These are phyloP conservation scores for Fusarium sp. DNA, from an alignment of 2,329 filamentous ascomycete genomes.

Conservation along the genomic window DNA sequence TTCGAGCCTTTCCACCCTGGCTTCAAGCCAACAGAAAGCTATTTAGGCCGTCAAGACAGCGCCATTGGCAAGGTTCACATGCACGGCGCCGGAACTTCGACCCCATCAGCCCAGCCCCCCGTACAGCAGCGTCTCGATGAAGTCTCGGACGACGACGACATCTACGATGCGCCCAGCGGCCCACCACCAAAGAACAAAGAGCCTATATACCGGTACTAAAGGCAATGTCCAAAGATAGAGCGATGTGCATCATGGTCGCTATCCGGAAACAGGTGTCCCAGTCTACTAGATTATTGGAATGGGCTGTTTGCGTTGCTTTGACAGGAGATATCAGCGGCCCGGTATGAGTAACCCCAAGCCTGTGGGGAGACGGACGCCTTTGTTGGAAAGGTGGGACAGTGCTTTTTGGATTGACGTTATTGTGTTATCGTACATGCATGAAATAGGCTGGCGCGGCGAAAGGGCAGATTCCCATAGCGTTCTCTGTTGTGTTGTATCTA, in stretches of 20 bases:
- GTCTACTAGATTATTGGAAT: background rate
- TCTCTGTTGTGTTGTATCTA: conserved; percentile 37
- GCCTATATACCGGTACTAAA: conserved; percentile 54
- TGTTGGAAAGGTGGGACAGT: conserved; percentile 28
- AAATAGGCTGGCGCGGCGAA: conserved; percentile 45
- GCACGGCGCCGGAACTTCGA: conserved; percentile 55
- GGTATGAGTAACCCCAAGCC: background rate
- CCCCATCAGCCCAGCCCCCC: conserved; percentile 29
- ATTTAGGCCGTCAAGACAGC: conserved; percentile 56
- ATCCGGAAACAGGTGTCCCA: background rate
- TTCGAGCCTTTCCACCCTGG: conserved; percentile 58
- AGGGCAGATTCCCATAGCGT: conserved; percentile 46
- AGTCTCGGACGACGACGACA: conserved; percentile 55
- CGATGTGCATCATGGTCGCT: background rate
- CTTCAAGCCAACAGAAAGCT: conserved; percentile 47
- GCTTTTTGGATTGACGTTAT: conserved; percentile 27
- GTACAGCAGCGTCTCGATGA: conserved; percentile 44
- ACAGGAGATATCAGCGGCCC: conserved; percentile 3
- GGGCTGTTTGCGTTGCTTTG: conserved; percentile 1
- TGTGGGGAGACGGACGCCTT: conserved; percentile 5
- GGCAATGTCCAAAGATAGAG: background rate
- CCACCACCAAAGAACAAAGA: conserved; percentile 56
- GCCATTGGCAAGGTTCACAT: conserved; percentile 58
- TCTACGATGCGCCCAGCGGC: conserved; percentile 53
- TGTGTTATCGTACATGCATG: conserved; percentile 38